A percentile compares a stretch with the other conserved stretches of the same genome.
Evolutionary conservation across 306 rosid genomes (phyloP).

Genomic region (Sophora flavescens): DNA sequence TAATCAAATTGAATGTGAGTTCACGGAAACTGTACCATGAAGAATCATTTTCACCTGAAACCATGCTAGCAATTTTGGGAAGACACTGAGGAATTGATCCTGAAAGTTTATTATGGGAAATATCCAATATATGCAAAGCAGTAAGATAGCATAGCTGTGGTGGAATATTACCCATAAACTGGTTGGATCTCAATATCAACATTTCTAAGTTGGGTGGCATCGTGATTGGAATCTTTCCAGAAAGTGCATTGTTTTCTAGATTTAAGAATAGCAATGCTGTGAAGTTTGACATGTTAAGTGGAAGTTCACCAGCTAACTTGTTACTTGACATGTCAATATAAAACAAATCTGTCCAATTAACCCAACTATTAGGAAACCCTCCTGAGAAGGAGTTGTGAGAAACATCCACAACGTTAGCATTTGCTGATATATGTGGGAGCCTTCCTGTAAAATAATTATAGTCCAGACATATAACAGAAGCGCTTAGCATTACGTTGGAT

Average conservation of each 20-base stretch:
- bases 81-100: neutral
- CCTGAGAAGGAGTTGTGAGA: too few relatives aligned
- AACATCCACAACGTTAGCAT: too few relatives aligned
- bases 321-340: too few relatives aligned
- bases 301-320: too few relatives aligned
- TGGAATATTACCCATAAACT: neutral
- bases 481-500: neutral
- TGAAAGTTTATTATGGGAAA: conserved; percentile 21
- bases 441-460: too few relatives aligned
- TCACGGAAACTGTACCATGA: too few relatives aligned
- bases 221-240: neutral
- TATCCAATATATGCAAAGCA: neutral
- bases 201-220: neutral
- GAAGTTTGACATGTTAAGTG: too few relatives aligned
- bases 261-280: neutral
- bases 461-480: too few relatives aligned
- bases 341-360: too few relatives aligned
- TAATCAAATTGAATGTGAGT: neutral
- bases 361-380: too few relatives aligned
- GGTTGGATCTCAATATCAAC: neutral
- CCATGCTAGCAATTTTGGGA: neutral
- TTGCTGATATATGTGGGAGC: too few relatives aligned
- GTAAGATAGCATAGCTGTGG: neutral
- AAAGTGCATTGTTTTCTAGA: neutral
- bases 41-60: too few relatives aligned